Evolutionary conservation across 495 filamentous ascomycete genomes (phyloP).

Genomic region (Xylaria grammica): DNA sequence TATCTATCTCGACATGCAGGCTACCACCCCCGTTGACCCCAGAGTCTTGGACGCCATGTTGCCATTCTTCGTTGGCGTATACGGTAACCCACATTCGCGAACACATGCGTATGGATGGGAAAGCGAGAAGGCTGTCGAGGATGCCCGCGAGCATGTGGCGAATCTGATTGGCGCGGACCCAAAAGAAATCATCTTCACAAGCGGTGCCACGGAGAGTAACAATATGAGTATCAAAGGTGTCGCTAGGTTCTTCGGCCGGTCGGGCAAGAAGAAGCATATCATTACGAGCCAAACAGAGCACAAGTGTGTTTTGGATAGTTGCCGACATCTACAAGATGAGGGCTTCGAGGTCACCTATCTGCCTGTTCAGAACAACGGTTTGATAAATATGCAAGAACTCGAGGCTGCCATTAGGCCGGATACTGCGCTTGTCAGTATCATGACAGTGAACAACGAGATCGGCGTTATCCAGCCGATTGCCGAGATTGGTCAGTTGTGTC

Average conservation of each 20-base stretch:
- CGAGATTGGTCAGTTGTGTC: conserved; percentile 91
- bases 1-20: conserved; percentile 98
- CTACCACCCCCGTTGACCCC: conserved; percentile 94
- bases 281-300: conserved; percentile 98
- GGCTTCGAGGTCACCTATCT: conserved; percentile 96
- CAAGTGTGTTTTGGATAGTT: conserved; percentile 98
- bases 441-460: conserved; percentile 99
- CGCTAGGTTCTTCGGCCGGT: conserved; percentile 88
- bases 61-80: conserved; percentile 89
- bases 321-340: conserved; percentile 93
- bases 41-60: conserved; percentile 96
- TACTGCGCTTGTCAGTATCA: conserved; percentile 90
- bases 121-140: conserved; percentile 89
- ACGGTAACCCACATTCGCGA: conserved; percentile 96
- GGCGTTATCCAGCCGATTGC: conserved; percentile 95
- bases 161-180: conserved; percentile 89
- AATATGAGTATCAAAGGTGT: conserved; percentile 99
- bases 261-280: conserved; percentile 97
- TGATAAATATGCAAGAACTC: conserved; percentile 84
- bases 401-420: conserved; percentile 90
- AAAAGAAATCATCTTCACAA: conserved; percentile 99
- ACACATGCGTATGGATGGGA: conserved; percentile 99
- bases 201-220: conserved; percentile 97
- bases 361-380: conserved; percentile 81
- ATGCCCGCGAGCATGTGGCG: conserved; percentile 82